Conservation (phyloP, 768 basidiomycete species). For the Podaxis carcinomalis region DNA sequence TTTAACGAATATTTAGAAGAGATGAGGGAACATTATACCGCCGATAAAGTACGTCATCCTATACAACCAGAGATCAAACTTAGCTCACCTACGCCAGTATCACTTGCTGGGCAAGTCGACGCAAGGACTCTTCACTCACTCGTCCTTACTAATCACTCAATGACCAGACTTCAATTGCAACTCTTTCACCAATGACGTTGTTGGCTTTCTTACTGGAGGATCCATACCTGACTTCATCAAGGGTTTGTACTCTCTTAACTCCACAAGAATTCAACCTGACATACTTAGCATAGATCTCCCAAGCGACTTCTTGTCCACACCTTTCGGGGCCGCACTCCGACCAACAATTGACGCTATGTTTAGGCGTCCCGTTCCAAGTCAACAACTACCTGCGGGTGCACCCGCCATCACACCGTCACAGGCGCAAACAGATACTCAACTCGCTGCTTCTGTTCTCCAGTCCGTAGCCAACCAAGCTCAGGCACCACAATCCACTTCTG, state of each 20-base stretch:
- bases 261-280: neutral
- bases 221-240: slow-evolving; percentile 81
- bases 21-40: slow-evolving; percentile 77
- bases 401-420: slow-evolving; percentile 22
- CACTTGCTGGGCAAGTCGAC: slow-evolving; percentile 66
- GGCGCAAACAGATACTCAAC: slow-evolving; percentile 35
- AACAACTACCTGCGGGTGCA: slow-evolving; percentile 24
- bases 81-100: slow-evolving; percentile 44
- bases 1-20: slow-evolving; percentile 80
- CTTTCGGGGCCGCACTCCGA: slow-evolving; percentile 79
- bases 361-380: slow-evolving; percentile 47
- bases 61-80: neutral
- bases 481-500: slow-evolving; percentile 18
- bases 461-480: slow-evolving; percentile 51
- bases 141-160: neutral
- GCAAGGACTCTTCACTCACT: neutral
- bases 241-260: slow-evolving; percentile 34
- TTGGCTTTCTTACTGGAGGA: slow-evolving; percentile 82
- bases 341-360: slow-evolving; percentile 94
- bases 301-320: slow-evolving; percentile 83
- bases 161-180: slow-evolving; percentile 88
- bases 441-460: slow-evolving; percentile 51
- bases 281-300: slow-evolving; percentile 51
- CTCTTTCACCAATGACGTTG: slow-evolving; percentile 84
- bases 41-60: slow-evolving; percentile 66